Base-by-base conservation (phyloP, 2,329 filamentous ascomycete species). In the Colletotrichum theobromicola region DNA sequence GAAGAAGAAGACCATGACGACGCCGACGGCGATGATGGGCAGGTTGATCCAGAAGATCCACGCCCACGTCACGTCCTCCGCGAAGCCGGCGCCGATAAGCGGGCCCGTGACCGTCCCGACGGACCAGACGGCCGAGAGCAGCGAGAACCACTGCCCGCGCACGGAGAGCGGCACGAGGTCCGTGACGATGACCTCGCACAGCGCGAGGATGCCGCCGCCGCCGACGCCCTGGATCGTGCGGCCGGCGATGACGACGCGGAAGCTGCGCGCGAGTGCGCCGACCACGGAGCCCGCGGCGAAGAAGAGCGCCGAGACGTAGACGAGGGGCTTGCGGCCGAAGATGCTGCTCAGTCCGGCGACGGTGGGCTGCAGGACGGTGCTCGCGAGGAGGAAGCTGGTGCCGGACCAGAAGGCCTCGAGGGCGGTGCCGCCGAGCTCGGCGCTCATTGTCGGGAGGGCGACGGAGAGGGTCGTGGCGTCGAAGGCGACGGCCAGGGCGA, bases 361-460 rank as follows among this genome's bases (percentile, higher is more conserved):
- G 7, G 83, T 81, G 5, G 90, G 91, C 77, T 92, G 89, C 55
- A 90, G 87, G 34, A 92, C 88, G 1, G 93, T 91, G 70, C 90
- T 91, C 4, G 92, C 90, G 7, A 95, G 87, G 6, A 95, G 85
- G 77, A 93, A 95, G 18, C 91, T 91, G 6, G 93, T 94, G 3
- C 93, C 93, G 15, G 91, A 89, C 93, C 93, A 94, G 79, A 94
- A 94, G 0, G 92, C 91, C 82, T 94, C 86, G 35, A 91, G 88
- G 4, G 89, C 89, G 0, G 87, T 87, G 28, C 90, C 90, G 50
- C 86, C 77, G 5, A 92, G 83, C 50, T 88, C 87, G 24, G 82
- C 77, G 12, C 89, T 86, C 70, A 92, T 90, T 7, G 75, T 87
- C 6, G 86, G 88, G 35, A 93, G 82, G 5, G 92, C 91, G 50